Conservation (phyloP, 495 filamentous ascomycete genomes). For the Trichocladium antarcticum region DNA sequence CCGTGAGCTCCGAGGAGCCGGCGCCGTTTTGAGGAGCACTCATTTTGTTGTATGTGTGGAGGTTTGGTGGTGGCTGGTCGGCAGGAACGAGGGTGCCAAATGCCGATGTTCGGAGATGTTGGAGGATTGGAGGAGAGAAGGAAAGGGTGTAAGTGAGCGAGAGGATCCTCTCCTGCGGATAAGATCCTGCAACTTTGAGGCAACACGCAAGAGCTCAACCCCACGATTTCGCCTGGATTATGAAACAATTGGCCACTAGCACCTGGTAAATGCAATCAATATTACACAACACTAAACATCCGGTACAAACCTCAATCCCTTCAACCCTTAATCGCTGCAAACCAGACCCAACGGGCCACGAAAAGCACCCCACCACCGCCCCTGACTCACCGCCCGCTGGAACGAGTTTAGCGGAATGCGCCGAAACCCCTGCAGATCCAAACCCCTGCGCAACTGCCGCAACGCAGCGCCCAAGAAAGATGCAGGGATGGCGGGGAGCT, state of each 20-base stretch:
- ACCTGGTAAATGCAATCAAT: no score
- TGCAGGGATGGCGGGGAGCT: no score
- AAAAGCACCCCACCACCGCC: slow-evolving; percentile 1
- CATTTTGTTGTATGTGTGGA: slow-evolving; percentile 9
- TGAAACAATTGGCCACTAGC: no score
- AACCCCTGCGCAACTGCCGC: not conserved
- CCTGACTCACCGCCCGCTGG: slow-evolving; percentile 6
- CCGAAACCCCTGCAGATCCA: no score
- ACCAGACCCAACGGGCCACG: not conserved
- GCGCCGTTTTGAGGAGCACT: slow-evolving; percentile 14
- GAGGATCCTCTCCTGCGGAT: no score
- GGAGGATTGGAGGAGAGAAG: not conserved
- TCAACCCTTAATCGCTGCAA: not conserved
- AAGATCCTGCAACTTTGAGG: no score
- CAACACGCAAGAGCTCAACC: no score
- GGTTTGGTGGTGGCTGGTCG: not conserved
- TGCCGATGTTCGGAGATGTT: not conserved
- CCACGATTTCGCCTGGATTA: no score
- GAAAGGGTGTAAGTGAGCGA: not conserved
- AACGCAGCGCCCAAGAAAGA: not conserved
- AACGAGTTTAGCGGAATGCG: not conserved
- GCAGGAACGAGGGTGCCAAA: not conserved
- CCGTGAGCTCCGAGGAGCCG: slow-evolving; percentile 43
- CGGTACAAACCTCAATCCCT: not conserved
- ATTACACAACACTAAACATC: no score